Percentiles rank a stretch among this genome's conserved stretches.
Conservation (phyloP, 176 grass and related monocot species). For the Zoysia japonica region DNA sequence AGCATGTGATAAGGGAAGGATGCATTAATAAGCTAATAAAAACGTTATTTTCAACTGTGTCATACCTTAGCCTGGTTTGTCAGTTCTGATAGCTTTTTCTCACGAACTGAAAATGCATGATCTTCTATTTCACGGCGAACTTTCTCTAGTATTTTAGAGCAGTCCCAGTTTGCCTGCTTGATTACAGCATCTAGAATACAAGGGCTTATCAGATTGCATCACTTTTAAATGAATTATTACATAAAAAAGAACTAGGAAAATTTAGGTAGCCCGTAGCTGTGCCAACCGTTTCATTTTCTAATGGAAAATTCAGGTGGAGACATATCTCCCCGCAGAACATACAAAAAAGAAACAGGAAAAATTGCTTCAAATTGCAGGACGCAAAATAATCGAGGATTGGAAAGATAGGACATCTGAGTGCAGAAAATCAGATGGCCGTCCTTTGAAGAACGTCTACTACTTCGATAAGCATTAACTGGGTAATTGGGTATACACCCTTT, state of each 20-base stretch:
- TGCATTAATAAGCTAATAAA: conserved; percentile 16
- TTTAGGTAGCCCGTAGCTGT: too few relatives aligned
- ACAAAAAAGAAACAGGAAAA: background rate
- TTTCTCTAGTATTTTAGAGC: conserved; percentile 73
- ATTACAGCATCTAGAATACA: conserved; percentile 59
- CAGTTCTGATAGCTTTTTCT: conserved; percentile 61
- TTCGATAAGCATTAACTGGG: conserved; percentile 9
- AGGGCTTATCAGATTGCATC: conserved; percentile 31
- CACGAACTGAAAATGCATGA: conserved; percentile 59
- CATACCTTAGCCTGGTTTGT: conserved; percentile 62
- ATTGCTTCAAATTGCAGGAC: conserved; percentile 2
- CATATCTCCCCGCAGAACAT: too few relatives aligned
- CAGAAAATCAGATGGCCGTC: background rate
- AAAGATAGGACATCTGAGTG: background rate
- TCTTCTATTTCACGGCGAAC: conserved; percentile 74
- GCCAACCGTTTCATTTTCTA: too few relatives aligned
- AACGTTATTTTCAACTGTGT: conserved; percentile 17
- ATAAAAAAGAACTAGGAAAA: too few relatives aligned
- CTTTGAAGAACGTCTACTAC: conserved; percentile 8
- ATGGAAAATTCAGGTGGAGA: too few relatives aligned
- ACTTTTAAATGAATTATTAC: conserved; percentile 14
- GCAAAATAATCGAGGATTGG: conserved; percentile 1
- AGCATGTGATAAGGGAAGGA: conserved; percentile 14
- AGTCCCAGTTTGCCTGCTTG: conserved; percentile 74
- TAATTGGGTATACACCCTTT: background rate